phyloP scores from a whole-genome alignment of 192 early-diverging fungal species.

The Jimgerdemannia lactiflua region DNA sequence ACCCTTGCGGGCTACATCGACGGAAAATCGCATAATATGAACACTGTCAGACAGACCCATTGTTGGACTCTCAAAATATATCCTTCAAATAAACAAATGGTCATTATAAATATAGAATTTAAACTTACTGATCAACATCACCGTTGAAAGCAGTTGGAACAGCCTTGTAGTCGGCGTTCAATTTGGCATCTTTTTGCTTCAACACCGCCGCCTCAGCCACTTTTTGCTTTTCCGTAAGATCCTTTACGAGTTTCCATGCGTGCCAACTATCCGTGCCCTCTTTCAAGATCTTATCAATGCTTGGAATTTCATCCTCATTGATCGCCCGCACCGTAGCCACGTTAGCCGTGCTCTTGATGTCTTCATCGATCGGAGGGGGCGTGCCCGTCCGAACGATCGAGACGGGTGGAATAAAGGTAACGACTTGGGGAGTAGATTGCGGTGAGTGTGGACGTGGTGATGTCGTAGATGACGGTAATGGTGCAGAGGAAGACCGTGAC shows the following conservation, averaged over 20 bases:
- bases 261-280: conserved; percentile 22
- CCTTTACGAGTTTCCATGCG: conserved; percentile 25
- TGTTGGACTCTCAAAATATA: too few species aligned
- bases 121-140: conserved; percentile 20
- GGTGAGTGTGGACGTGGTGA: background rate
- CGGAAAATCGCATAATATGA: background rate
- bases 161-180: conserved; percentile 12
- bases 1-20: background rate
- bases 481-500: background rate
- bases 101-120: background rate
- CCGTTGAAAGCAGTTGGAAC: conserved; percentile 20
- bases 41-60: too few species aligned
- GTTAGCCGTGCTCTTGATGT: background rate
- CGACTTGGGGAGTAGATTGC: background rate
- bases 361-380: background rate
- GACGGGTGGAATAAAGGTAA: too few species aligned
- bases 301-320: conserved; percentile 29
- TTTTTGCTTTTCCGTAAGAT: conserved; percentile 22
- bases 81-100: background rate
- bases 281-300: conserved; percentile 30
- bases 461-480: conserved; percentile 1
- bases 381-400: background rate
- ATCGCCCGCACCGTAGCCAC: background rate
- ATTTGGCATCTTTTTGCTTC: background rate
- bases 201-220: conserved; percentile 4